Conservation (phyloP, 208 protist genomes). For the Leishmania guyanensis region DNA sequence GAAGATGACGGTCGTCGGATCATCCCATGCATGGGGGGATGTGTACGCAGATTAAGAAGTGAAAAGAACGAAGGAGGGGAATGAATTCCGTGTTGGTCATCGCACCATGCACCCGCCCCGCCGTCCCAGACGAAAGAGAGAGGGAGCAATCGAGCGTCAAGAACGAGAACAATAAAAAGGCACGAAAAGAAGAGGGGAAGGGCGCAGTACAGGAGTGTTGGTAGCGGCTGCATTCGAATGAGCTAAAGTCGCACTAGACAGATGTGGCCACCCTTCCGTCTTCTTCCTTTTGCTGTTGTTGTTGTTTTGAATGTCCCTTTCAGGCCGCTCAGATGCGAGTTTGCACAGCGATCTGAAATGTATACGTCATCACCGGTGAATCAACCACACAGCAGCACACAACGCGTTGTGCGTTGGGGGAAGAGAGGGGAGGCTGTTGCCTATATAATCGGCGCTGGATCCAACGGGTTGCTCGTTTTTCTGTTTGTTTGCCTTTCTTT, state of each 20-base stretch:
- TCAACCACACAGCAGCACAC: not conserved
- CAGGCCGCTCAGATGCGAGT: not conserved
- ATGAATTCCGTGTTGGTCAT: no score
- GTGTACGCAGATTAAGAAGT: no score
- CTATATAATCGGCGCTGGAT: not conserved
- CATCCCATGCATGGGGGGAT: not conserved
- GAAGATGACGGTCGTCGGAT: not conserved
- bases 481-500: not conserved
- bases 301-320: not conserved
- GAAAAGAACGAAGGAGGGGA: no score
- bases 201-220: not conserved
- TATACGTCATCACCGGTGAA: not conserved
- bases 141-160: constrained; percentile 8
- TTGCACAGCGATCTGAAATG: not conserved
- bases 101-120: no score
- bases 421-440: not conserved
- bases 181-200: not conserved
- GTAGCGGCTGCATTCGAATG: not conserved
- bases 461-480: not conserved
- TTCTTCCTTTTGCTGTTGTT: not conserved
- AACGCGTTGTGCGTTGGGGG: not conserved
- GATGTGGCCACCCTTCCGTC: not conserved
- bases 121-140: not conserved
- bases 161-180: not conserved
- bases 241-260: not conserved